Evolutionary conservation across 192 early-diverging fungal species (phyloP).

Genomic region (Pecoramyces ruminantium): DNA sequence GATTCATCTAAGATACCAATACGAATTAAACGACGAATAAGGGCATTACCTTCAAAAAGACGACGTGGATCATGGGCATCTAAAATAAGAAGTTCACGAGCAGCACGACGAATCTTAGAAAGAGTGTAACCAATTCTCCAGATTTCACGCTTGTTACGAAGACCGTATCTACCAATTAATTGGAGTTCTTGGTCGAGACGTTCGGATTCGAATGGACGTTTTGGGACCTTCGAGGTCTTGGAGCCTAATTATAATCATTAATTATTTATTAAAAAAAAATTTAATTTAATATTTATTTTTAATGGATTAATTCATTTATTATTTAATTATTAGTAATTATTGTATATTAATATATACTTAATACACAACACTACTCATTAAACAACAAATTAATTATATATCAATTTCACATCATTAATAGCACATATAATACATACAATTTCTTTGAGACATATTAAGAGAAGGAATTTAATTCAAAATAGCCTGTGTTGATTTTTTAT

Average conservation of each 20-base stretch:
- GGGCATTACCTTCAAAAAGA: slow-evolving; percentile 97
- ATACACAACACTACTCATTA: too few relatives aligned
- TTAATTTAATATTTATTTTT: too few relatives aligned
- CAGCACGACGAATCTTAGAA: slow-evolving; percentile 99
- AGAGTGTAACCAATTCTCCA: slow-evolving; percentile 91
- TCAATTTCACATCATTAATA: too few relatives aligned
- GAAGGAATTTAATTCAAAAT: neutral
- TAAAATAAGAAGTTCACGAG: slow-evolving; percentile 95
- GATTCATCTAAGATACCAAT: slow-evolving; percentile 94
- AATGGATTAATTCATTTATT: too few relatives aligned
- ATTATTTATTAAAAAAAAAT: too few relatives aligned
- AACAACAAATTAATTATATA: too few relatives aligned
- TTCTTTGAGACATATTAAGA: neutral
- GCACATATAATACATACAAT: neutral
- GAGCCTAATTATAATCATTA: neutral
- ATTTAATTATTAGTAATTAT: too few relatives aligned
- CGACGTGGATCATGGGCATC: slow-evolving; percentile 93
- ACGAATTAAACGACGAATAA: slow-evolving; percentile 95
- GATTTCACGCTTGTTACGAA: slow-evolving; percentile 98
- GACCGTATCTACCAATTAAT: slow-evolving; percentile 92
- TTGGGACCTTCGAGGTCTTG: slow-evolving; percentile 57
- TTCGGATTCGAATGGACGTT: slow-evolving; percentile 88
- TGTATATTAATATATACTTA: too few relatives aligned
- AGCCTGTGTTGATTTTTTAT: neutral
- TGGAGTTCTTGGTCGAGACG: slow-evolving; percentile 89